A percentile compares a stretch with the other conserved stretches of the same genome.
These are phyloP conservation scores for Fusarium verticillioides DNA, from an alignment of 2,329 filamentous ascomycete species.

Conservation along the genomic window DNA sequence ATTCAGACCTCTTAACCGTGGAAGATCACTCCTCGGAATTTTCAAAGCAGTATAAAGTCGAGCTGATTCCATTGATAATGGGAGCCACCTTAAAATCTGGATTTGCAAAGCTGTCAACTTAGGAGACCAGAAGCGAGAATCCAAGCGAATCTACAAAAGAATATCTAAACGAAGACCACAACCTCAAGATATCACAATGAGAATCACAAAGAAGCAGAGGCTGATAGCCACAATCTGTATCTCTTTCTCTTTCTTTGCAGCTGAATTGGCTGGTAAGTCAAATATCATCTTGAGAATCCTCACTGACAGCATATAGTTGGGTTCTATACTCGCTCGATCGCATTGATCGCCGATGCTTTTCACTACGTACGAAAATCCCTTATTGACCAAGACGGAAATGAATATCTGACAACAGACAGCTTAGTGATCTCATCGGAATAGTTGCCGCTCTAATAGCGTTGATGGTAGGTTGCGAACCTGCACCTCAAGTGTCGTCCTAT, in stretches of 20 bases:
- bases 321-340: conserved; percentile 76
- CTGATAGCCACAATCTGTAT: conserved; percentile 61
- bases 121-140: not conserved
- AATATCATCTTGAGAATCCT: not conserved
- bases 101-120: not conserved
- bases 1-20: conserved; percentile 6
- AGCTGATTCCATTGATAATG: not conserved
- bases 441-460: conserved; percentile 73
- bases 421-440: conserved; percentile 78
- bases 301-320: conserved; percentile 59
- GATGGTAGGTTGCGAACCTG: conserved; percentile 57
- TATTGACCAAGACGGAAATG: not conserved
- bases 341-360: conserved; percentile 80
- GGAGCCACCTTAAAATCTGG: no score
- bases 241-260: conserved; percentile 62
- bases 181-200: conserved; percentile 6
- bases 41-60: not conserved
- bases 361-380: conserved; percentile 64
- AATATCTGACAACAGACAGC: conserved; percentile 52
- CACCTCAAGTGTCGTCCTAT: not conserved
- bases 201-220: conserved; percentile 54
- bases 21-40: conserved; percentile 6
- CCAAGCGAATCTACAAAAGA: not conserved
- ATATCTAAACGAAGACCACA: not conserved
- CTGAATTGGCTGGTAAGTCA: conserved; percentile 60